Percentiles rank a stretch among this genome's conserved stretches.
Evolutionary conservation across 495 filamentous ascomycete genomes (phyloP).

Genomic region (Elasticomyces elasticus): DNA sequence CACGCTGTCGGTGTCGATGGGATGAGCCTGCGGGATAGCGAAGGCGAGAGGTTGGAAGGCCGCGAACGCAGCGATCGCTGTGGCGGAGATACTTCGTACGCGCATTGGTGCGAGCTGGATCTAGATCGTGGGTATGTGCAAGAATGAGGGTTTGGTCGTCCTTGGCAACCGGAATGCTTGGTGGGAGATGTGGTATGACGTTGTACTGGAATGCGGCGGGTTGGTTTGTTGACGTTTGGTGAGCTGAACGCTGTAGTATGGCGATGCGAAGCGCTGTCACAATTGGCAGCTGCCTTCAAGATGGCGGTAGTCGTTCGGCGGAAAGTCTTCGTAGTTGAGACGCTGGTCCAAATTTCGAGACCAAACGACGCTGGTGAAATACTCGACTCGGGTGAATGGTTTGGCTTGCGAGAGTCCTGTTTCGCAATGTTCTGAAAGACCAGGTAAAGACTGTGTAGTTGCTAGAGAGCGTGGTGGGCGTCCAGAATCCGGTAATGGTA

Average conservation of each 20-base stretch:
- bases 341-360: background rate
- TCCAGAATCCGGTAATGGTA: background rate
- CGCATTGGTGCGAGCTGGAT: slow-evolving; percentile 6
- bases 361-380: background rate
- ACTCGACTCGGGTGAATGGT: background rate
- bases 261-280: background rate
- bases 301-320: too few species aligned
- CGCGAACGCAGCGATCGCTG: slow-evolving; percentile 5
- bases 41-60: slow-evolving; percentile 3
- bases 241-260: background rate
- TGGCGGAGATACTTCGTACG: slow-evolving; percentile 6
- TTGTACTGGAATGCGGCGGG: slow-evolving; percentile 1
- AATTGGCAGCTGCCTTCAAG: background rate
- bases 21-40: background rate
- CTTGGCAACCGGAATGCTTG: slow-evolving; percentile 3
- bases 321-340: background rate
- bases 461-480: background rate
- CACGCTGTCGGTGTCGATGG: background rate
- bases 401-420: background rate
- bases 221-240: slow-evolving; percentile 5
- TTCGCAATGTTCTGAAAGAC: background rate
- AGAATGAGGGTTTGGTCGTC: background rate
- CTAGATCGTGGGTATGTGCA: background rate
- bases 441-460: background rate
- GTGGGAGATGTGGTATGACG: background rate